Conservation (phyloP, 1,139 yeast genomes). For the Protomyces gravidus region DNA sequence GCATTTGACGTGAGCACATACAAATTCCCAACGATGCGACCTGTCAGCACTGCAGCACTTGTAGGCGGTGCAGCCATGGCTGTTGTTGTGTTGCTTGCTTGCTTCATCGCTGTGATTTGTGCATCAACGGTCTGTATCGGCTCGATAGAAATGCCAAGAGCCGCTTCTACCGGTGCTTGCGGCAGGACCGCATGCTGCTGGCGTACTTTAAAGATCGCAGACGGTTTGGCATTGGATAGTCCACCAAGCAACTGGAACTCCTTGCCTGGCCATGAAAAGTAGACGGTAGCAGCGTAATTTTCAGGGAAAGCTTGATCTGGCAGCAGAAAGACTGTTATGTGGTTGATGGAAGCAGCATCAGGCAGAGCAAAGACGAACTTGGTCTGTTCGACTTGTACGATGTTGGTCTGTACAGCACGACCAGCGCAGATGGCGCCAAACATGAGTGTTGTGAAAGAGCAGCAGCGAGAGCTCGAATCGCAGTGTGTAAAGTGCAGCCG, state of each 20-base stretch:
- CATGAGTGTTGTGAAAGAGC: conserved; percentile 38
- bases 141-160: conserved; percentile 84
- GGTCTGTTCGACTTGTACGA: conserved; percentile 57
- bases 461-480: not conserved
- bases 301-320: conserved; percentile 49
- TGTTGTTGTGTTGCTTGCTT: conserved; percentile 34
- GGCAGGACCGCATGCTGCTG: conserved; percentile 40
- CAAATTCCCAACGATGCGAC: conserved; percentile 18
- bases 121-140: conserved; percentile 59
- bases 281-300: conserved; percentile 9
- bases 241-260: conserved; percentile 38
- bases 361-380: conserved; percentile 60
- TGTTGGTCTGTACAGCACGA: conserved; percentile 41
- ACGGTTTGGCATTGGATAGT: conserved; percentile 68
- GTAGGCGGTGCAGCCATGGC: conserved; percentile 34
- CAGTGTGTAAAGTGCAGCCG: no score
- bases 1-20: not conserved
- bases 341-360: conserved; percentile 63
- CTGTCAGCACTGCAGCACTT: conserved; percentile 10
- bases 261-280: conserved; percentile 14
- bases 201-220: conserved; percentile 78
- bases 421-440: conserved; percentile 50
- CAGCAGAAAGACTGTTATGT: conserved; percentile 67
- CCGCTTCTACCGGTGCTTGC: conserved; percentile 34
- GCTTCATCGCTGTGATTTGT: conserved; percentile 45